Evolutionary conservation across 805 yeast genomes (phyloP).

Genomic region (Monosporozyma solicola): DNA sequence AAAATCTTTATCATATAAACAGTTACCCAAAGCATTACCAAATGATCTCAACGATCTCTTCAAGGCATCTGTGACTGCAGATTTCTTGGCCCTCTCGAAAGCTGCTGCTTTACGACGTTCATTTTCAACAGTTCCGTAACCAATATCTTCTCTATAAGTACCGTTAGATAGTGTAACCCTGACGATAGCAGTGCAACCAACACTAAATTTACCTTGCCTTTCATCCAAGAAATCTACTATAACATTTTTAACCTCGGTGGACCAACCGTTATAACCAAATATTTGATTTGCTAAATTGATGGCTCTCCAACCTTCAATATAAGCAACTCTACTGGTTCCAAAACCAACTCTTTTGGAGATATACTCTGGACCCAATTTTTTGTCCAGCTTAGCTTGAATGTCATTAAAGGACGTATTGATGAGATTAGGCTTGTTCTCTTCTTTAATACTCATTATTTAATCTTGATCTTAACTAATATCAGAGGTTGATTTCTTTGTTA

Average conservation of each 20-base stretch:
- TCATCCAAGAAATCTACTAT: slow-evolving; percentile 67
- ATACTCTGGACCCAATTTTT: slow-evolving; percentile 65
- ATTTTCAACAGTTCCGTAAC: slow-evolving; percentile 76
- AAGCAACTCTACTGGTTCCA: slow-evolving; percentile 59
- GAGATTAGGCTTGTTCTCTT: neutral
- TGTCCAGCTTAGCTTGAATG: slow-evolving; percentile 33
- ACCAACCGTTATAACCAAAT: slow-evolving; percentile 81
- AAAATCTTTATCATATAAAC: slow-evolving; percentile 70
- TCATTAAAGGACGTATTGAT: slow-evolving; percentile 17
- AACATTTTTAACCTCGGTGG: slow-evolving; percentile 55
- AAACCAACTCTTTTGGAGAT: slow-evolving; percentile 70
- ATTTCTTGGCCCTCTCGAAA: slow-evolving; percentile 75
- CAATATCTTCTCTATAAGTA: slow-evolving; percentile 72
- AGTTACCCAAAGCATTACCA: slow-evolving; percentile 77
- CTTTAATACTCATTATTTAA: neutral
- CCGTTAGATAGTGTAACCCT: slow-evolving; percentile 70
- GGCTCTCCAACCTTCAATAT: slow-evolving; percentile 80
- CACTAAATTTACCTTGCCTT: slow-evolving; percentile 44
- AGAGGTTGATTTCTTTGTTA: neutral
- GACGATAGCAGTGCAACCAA: slow-evolving; percentile 67
- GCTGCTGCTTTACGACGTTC: slow-evolving; percentile 66
- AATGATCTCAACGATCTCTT: slow-evolving; percentile 71
- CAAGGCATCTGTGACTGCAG: slow-evolving; percentile 75
- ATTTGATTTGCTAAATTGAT: slow-evolving; percentile 70
- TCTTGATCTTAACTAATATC: neutral